Conservation (phyloP, 2,329 filamentous ascomycete genomes). For the Sporothrix schenckii region DNA sequence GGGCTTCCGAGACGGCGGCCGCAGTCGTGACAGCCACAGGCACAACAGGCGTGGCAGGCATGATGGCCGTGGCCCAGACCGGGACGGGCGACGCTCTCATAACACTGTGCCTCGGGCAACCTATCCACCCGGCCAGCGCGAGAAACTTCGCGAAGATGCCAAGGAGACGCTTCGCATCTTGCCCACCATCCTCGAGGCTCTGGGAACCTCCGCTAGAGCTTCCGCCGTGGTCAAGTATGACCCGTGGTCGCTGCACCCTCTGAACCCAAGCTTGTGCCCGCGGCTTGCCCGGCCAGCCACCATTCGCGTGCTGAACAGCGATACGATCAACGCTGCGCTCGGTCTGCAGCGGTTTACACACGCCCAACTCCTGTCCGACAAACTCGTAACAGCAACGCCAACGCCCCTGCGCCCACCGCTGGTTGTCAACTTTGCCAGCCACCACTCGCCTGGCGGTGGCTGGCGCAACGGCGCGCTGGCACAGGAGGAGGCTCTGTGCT, state of each 20-base stretch:
- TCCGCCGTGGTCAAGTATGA: conserved; percentile 46
- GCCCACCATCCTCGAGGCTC: conserved; percentile 50
- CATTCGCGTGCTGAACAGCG: conserved; percentile 58
- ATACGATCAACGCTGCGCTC: conserved; percentile 61
- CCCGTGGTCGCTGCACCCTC: conserved; percentile 36
- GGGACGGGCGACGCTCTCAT: not conserved
- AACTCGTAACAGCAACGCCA: not conserved
- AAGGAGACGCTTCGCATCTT: conserved; percentile 53
- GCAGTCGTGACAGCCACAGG: not conserved
- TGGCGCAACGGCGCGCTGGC: conserved; percentile 64
- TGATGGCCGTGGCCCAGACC: not conserved
- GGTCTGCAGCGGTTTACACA: conserved; percentile 33
- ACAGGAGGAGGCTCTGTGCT: conserved; percentile 71
- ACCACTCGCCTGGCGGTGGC: conserved; percentile 61
- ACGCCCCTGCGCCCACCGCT: conserved; percentile 34
- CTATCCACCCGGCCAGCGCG: conserved; percentile 28
- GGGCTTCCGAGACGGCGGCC: not conserved
- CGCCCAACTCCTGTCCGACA: not conserved
- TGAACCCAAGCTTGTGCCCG: conserved; percentile 51
- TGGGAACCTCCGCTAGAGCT: conserved; percentile 47
- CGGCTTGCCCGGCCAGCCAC: conserved; percentile 40
- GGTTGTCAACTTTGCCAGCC: conserved; percentile 69
- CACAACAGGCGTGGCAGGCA: not conserved
- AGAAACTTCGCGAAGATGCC: conserved; percentile 48
- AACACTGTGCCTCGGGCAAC: conserved; percentile 6